Conservation (phyloP, 2,329 filamentous ascomycete genomes). For the Teratosphaeriaceae sp. region DNA sequence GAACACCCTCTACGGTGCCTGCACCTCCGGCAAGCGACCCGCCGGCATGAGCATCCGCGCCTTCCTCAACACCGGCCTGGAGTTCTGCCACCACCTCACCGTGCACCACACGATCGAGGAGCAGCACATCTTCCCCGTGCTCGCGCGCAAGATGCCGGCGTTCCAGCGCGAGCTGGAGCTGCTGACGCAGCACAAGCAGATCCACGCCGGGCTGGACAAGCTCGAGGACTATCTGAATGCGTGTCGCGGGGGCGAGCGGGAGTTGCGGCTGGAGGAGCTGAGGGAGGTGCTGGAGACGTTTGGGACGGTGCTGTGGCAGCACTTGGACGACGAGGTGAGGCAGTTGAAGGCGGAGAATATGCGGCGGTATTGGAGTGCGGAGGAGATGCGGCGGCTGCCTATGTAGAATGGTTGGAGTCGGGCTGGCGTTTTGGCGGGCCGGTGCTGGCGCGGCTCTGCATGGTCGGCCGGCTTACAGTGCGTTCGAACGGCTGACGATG, state of each 20-base stretch:
- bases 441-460: too few relatives aligned
- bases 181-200: constrained; percentile 67
- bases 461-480: too few relatives aligned
- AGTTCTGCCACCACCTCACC: constrained; percentile 64
- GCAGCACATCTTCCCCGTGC: constrained; percentile 67
- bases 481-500: too few relatives aligned
- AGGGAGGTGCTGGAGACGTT: constrained; percentile 69
- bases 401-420: too few relatives aligned
- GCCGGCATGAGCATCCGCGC: constrained; percentile 58
- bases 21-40: constrained; percentile 53
- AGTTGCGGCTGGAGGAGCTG: constrained; percentile 52
- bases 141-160: constrained; percentile 72
- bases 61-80: constrained; percentile 61
- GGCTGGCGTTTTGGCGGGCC: too few relatives aligned
- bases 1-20: constrained; percentile 63
- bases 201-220: constrained; percentile 55
- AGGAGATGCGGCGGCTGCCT: constrained; percentile 65
- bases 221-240: constrained; percentile 26
- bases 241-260: constrained; percentile 52
- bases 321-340: constrained; percentile 78
- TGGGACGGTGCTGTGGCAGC: constrained; percentile 70
- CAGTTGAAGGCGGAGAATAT: constrained; percentile 80
- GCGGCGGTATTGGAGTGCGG: constrained; percentile 70
- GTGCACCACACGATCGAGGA: constrained; percentile 82
- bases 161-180: constrained; percentile 62